Evolutionary conservation across 345 rosid species (phyloP).

Genomic region (Populus alba): DNA sequence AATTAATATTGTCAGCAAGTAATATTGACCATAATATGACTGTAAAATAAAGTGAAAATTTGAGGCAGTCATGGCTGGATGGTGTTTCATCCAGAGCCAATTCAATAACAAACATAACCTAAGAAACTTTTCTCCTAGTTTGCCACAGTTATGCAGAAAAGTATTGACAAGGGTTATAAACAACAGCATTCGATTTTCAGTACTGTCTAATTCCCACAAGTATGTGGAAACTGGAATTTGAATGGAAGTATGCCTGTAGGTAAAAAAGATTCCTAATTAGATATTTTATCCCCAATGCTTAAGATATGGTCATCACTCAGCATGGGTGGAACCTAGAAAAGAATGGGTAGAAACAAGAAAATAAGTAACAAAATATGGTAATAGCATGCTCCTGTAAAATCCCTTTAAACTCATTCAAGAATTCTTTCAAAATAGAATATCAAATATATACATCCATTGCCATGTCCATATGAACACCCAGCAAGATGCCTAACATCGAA

Average conservation of each 20-base stretch:
- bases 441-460: no score
- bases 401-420: not conserved
- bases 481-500: no score
- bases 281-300: no score
- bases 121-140: not conserved
- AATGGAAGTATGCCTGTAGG: not conserved
- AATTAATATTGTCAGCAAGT: slow-evolving; percentile 15
- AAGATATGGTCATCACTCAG: no score
- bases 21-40: not conserved
- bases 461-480: no score
- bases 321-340: no score
- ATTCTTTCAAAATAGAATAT: not conserved
- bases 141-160: not conserved
- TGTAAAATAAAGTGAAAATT: not conserved
- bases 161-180: not conserved
- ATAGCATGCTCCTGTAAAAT: not conserved
- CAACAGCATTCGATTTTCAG: not conserved
- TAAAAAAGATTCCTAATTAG: no score
- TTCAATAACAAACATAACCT: not conserved
- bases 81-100: not conserved
- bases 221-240: not conserved
- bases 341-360: not conserved
- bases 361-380: not conserved
- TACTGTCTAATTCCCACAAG: not conserved
- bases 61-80: not conserved